A percentile compares a stretch with the other conserved stretches of the same genome.
Evolutionary conservation across 257 asterid genomes (phyloP).

Genomic region (Echites panduratus): DNA sequence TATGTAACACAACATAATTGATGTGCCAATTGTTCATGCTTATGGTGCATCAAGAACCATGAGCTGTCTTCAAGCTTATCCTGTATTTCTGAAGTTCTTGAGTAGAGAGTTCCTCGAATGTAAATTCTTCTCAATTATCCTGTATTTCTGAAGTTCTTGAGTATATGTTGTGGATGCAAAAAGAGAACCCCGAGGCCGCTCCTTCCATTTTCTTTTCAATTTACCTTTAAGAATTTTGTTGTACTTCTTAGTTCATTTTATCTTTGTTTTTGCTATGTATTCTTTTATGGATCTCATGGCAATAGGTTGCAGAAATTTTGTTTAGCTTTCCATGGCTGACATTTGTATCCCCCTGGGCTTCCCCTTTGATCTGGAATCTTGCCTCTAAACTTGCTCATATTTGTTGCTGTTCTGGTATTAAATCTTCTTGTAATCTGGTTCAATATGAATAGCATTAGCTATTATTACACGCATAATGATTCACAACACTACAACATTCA

Average conservation of each 20-base stretch:
- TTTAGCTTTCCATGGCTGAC: neutral
- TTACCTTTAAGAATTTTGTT: neutral
- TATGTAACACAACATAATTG: conserved; percentile 6
- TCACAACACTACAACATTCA: no score
- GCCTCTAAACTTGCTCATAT: neutral
- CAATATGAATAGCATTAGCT: no score
- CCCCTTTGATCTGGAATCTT: neutral
- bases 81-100: neutral
- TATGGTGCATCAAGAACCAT: neutral
- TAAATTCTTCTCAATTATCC: conserved; percentile 1
- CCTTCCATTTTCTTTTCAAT: neutral
- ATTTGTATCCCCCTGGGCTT: neutral
- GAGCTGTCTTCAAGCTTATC: neutral
- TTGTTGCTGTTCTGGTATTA: neutral
- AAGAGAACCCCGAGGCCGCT: neutral
- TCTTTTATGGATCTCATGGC: neutral
- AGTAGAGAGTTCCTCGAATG: neutral
- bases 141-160: neutral
- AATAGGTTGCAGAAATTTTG: neutral
- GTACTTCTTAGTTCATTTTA: neutral
- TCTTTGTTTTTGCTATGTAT: neutral
- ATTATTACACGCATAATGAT: neutral
- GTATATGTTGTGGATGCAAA: no score
- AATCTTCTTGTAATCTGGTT: neutral
- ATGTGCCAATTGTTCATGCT: conserved; percentile 7